These are phyloP conservation scores for Phytophthora meadii DNA, from an alignment of 352 stramenopile genomes.

Conservation along the genomic window DNA sequence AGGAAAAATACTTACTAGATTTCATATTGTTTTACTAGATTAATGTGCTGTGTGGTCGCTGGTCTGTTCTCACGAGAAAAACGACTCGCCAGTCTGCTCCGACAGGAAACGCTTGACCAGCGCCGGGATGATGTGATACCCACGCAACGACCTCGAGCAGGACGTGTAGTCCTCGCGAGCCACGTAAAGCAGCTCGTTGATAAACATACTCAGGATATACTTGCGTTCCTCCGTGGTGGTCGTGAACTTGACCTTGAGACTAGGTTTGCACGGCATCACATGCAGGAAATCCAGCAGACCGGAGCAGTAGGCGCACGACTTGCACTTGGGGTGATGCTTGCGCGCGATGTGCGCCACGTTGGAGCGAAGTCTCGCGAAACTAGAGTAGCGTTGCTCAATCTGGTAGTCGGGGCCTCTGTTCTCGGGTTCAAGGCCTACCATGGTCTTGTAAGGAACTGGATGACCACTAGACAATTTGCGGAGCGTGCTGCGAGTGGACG, in stretches of 20 bases:
- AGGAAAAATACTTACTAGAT: constrained; percentile 1
- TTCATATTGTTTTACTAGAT: not conserved
- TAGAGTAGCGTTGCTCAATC: constrained; percentile 75
- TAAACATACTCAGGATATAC: constrained; percentile 47
- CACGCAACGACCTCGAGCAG: constrained; percentile 43
- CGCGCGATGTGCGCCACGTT: constrained; percentile 55
- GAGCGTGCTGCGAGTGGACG: constrained; percentile 33
- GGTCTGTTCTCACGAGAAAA: constrained; percentile 40
- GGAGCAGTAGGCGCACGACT: constrained; percentile 55
- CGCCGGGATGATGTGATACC: constrained; percentile 55
- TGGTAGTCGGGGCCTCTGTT: constrained; percentile 54
- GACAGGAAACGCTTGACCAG: constrained; percentile 55
- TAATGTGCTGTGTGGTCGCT: not conserved
- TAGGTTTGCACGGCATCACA: constrained; percentile 45
- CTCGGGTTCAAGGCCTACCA: constrained; percentile 18
- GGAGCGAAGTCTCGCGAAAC: constrained; percentile 56
- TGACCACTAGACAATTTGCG: constrained; percentile 26
- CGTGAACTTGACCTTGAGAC: constrained; percentile 59
- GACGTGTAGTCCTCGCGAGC: constrained; percentile 35
- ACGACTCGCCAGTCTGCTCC: constrained; percentile 56
- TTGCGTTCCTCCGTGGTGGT: constrained; percentile 53
- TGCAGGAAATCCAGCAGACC: constrained; percentile 55
- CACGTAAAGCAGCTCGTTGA: constrained; percentile 49
- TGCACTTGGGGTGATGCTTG: constrained; percentile 56
- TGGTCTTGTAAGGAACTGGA: constrained; percentile 4